These are phyloP conservation scores for Lactarius tabidus DNA, from an alignment of 768 basidiomycete genomes.

Conservation along the genomic window DNA sequence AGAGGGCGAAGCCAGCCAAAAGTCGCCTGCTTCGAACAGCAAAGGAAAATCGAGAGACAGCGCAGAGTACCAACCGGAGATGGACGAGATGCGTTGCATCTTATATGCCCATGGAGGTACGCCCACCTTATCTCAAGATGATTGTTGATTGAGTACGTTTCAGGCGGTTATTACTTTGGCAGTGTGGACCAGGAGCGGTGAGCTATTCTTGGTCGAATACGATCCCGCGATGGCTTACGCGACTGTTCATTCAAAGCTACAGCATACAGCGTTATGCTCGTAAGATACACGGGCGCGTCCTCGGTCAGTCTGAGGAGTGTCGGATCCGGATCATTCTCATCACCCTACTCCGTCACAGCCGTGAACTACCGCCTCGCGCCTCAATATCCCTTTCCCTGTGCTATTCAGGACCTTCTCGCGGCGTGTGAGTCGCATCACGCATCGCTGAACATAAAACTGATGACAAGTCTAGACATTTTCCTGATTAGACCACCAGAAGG, in stretches of 20 bases:
- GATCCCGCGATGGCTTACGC: neutral
- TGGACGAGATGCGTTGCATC: constrained; percentile 84
- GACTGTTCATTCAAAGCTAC: constrained; percentile 40
- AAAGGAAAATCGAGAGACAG: constrained; percentile 31
- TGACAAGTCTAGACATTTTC: constrained; percentile 62
- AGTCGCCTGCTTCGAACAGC: constrained; percentile 27
- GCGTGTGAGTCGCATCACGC: constrained; percentile 55
- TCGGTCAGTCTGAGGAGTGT: constrained; percentile 43
- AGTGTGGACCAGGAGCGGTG: constrained; percentile 75
- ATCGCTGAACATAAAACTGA: neutral
- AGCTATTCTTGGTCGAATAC: constrained; percentile 5
- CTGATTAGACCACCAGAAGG: constrained; percentile 82
- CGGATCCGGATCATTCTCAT: constrained; percentile 9
- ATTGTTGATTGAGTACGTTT: constrained; percentile 20
- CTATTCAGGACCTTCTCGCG: constrained; percentile 82
- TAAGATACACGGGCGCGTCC: constrained; percentile 89
- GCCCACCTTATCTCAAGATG: constrained; percentile 21
- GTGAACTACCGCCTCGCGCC: constrained; percentile 87
- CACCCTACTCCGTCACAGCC: constrained; percentile 44
- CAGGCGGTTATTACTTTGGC: constrained; percentile 80
- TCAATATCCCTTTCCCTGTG: constrained; percentile 95
- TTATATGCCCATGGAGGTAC: constrained; percentile 75
- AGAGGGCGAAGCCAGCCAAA: constrained; percentile 17
- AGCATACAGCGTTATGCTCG: constrained; percentile 82
- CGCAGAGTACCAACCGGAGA: constrained; percentile 54